Conservation (phyloP, 2,329 filamentous ascomycete genomes). For the Sporothrix protearum region DNA sequence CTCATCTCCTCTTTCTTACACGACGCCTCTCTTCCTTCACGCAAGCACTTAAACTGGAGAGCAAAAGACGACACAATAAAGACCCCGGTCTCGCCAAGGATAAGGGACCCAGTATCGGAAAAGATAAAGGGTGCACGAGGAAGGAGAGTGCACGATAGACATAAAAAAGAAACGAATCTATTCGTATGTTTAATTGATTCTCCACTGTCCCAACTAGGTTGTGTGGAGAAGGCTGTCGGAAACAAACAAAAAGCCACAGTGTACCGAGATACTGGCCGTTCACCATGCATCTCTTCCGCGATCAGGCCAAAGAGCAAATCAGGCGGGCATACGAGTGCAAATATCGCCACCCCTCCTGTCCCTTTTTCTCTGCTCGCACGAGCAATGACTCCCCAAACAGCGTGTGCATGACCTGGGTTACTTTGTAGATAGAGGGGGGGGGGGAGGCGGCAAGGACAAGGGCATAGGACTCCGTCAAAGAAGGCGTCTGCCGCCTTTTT, state of each 20-base stretch:
- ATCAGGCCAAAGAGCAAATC: constrained; percentile 1
- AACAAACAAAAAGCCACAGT: not conserved
- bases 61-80: not conserved
- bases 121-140: too few relatives aligned
- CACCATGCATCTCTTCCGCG: not conserved
- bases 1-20: not conserved
- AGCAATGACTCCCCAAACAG: not conserved
- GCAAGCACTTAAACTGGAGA: not conserved
- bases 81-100: not conserved
- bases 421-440: not conserved
- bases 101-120: not conserved
- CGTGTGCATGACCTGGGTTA: not conserved
- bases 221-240: not conserved
- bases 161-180: too few relatives aligned
- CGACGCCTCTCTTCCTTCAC: not conserved
- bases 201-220: not conserved
- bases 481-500: constrained; percentile 1
- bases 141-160: too few relatives aligned
- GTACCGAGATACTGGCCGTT: not conserved
- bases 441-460: not conserved
- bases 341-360: not conserved
- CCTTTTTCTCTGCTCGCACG: not conserved
- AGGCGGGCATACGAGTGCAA: not conserved
- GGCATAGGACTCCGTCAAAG: not conserved
- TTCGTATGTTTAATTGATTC: not conserved